phyloP scores from a whole-genome alignment of 2,329 filamentous ascomycete genomes.

The Fusarium sp. region DNA sequence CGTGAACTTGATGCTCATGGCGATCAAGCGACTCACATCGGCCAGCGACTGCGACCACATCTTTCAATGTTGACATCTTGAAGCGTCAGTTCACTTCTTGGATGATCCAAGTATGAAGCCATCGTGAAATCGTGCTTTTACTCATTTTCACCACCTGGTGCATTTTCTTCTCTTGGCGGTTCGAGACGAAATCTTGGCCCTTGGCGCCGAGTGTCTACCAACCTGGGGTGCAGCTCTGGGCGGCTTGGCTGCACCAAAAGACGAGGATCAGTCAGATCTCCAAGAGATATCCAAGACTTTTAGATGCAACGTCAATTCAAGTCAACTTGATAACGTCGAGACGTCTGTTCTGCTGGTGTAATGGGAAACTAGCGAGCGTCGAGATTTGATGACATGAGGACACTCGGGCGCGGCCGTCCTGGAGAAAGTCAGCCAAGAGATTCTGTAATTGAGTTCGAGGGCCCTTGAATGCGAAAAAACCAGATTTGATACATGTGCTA shows the following conservation, averaged over 20 bases:
- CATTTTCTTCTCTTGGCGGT: slow-evolving; percentile 44
- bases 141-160: slow-evolving; percentile 47
- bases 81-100: not conserved
- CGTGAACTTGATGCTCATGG: not conserved
- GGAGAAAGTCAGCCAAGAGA: no score
- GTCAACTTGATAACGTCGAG: not conserved
- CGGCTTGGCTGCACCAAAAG: slow-evolving; percentile 43
- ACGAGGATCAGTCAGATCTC: slow-evolving; percentile 39
- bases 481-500: no score
- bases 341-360: no score
- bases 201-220: slow-evolving; percentile 42
- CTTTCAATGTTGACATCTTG: not conserved
- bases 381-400: no score
- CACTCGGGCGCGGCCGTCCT: no score
- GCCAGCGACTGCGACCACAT: not conserved
- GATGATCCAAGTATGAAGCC: slow-evolving; percentile 14
- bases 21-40: not conserved
- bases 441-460: no score
- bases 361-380: no score
- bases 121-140: slow-evolving; percentile 19
- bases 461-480: no score
- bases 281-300: slow-evolving; percentile 47
- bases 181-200: slow-evolving; percentile 40
- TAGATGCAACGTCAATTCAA: slow-evolving; percentile 27
- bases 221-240: slow-evolving; percentile 44